Percentiles rank a stretch among this genome's conserved stretches.
These are phyloP conservation scores for Fraxinus paxiana DNA, from an alignment of 305 asterid genomes.

Conservation along the genomic window DNA sequence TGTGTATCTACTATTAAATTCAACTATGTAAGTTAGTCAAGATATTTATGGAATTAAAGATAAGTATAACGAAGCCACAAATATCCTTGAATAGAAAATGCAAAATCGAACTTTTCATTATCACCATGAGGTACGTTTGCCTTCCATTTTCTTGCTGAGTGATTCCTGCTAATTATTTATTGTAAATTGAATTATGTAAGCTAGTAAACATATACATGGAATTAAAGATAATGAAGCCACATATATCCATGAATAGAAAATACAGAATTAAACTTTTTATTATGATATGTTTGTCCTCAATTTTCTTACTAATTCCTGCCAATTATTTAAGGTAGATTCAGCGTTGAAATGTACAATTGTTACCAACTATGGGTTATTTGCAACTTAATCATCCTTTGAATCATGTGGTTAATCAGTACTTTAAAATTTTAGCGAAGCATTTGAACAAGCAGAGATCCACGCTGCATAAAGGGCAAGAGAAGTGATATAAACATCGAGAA, in stretches of 20 bases:
- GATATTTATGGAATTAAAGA: background rate
- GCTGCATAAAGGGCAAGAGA: constrained; percentile 53
- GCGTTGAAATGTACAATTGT: background rate
- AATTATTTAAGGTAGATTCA: background rate
- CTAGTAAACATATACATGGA: background rate
- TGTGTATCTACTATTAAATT: background rate
- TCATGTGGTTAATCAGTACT: constrained; percentile 1
- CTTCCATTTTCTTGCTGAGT: background rate
- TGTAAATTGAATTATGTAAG: background rate
- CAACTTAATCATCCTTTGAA: background rate
- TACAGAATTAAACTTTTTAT: background rate
- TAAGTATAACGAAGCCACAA: background rate
- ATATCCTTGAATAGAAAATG: background rate
- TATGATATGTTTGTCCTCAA: background rate
- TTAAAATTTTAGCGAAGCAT: constrained; percentile 58
- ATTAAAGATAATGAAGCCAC: background rate
- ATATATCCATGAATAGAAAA: background rate
- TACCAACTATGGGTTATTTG: background rate
- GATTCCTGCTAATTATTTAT: background rate
- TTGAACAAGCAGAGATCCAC: constrained; percentile 66
- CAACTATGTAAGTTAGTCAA: background rate
- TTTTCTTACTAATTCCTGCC: background rate
- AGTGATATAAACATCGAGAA: constrained; percentile 53
- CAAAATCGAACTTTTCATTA: background rate
- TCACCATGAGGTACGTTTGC: background rate